Percentiles rank a stretch among this genome's conserved stretches.
These are phyloP conservation scores for Xanthoparmelia taractica DNA, from an alignment of 495 filamentous ascomycete genomes.

Conservation along the genomic window DNA sequence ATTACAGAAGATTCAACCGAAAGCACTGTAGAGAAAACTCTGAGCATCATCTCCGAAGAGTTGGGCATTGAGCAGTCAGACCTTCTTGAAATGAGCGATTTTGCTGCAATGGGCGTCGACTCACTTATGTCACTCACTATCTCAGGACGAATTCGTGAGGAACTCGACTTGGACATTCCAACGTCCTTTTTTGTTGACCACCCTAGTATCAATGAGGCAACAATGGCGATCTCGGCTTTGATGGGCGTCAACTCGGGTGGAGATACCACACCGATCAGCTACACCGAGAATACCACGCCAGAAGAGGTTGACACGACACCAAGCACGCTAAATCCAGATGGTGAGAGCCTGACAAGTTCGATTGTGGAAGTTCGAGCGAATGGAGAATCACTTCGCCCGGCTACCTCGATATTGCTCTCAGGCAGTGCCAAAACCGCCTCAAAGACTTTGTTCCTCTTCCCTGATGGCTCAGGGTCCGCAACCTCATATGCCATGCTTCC, in stretches of 20 bases:
- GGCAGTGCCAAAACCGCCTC: constrained; percentile 48
- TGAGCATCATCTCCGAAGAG: constrained; percentile 20
- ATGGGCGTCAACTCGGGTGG: constrained; percentile 19
- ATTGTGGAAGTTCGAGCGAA: neutral
- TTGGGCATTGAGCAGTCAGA: constrained; percentile 21
- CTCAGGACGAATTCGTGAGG: constrained; percentile 32
- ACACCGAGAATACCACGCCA: neutral
- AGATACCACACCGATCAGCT: constrained; percentile 18
- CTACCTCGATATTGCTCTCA: constrained; percentile 47
- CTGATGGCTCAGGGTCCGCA: constrained; percentile 68
- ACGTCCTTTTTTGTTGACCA: constrained; percentile 36
- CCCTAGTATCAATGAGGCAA: constrained; percentile 38
- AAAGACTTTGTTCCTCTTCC: constrained; percentile 65
- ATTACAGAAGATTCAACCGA: too few relatives aligned
- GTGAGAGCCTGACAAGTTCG: neutral
- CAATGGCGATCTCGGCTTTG: constrained; percentile 13
- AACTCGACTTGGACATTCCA: constrained; percentile 30
- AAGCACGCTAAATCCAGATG: neutral
- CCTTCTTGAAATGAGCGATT: constrained; percentile 23
- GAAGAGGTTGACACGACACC: neutral
- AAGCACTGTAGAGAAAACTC: too few relatives aligned
- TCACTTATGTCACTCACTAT: constrained; percentile 43
- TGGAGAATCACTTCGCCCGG: constrained; percentile 26
- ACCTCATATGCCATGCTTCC: constrained; percentile 54
- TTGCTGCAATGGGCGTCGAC: constrained; percentile 44